Base-by-base conservation (phyloP, 257 asterid genomes). In the Handroanthus guayacan region DNA sequence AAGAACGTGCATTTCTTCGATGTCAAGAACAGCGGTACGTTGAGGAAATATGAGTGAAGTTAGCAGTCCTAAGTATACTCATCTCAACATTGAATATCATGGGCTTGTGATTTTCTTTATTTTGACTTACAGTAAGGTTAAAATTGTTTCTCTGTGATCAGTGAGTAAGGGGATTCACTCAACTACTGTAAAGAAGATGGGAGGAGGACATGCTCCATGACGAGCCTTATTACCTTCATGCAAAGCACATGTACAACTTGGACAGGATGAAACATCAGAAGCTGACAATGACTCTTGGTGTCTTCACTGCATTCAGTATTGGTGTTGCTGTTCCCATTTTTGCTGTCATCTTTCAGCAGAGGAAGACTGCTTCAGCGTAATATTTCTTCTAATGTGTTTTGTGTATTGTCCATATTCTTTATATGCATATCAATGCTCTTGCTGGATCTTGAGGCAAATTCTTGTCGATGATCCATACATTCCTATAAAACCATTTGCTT, bases 111-210 rank as follows among this genome's bases (percentile, higher is more conserved):
- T 75, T 0, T 43, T 71, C 70, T 36, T 62, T 67, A 41, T 16
- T 70, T 55, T 45, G 65, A 52, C 78, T 72, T 70, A 69, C 44
- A 6, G 8, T 41, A 47, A 62, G 13, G 13, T 52, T 51, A 39
- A 31, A 65, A 36, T 45, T 14, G 9, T 78, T 66, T 38, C 2
- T 17, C 1, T 67, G n/a, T n/a, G n/a, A n/a, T n/a, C n/a, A n/a
- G n/a, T n/a, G n/a, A n/a, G n/a, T n/a, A n/a, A n/a, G n/a, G n/a
- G n/a, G n/a, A 81, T 91, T 76, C 96, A 93, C 79, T 87, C 98
- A 77, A 89, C 91, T 12, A 69, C 86, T 16, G 80, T 84, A 36
- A 88, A 84, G 89, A 83, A 81, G 81, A 93, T 93, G 97, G 96
- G 97, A 74, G 95, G 95, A 76, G 97, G 93, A 14, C 92, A 87